Evolutionary conservation across 2,329 filamentous ascomycete species (phyloP).

Genomic region (Blastomyces emzantsi): DNA sequence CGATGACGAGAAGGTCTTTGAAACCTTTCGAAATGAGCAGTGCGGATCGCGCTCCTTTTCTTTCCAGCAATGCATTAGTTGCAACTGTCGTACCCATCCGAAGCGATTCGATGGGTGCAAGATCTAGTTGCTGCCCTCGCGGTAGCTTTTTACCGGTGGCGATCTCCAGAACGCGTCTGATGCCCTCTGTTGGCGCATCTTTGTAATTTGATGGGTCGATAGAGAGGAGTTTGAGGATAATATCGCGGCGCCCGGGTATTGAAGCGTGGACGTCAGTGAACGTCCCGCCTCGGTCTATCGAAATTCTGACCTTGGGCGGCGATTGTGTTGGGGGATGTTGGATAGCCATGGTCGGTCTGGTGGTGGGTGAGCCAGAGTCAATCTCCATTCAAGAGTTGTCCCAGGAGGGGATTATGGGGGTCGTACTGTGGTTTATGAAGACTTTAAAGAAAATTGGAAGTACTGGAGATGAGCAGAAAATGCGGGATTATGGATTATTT

Average conservation of each 20-base stretch:
- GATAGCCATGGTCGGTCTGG: background rate
- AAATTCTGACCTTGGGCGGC: constrained; percentile 12
- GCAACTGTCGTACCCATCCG: constrained; percentile 93
- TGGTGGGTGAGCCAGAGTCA: background rate
- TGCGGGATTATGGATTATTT: background rate
- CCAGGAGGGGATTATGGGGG: background rate
- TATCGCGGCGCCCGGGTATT: constrained; percentile 19
- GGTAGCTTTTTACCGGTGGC: constrained; percentile 30
- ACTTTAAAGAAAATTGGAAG: background rate
- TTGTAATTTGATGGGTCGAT: constrained; percentile 24
- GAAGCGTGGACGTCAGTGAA: constrained; percentile 25
- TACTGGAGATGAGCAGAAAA: background rate
- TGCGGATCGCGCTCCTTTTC: constrained; percentile 81
- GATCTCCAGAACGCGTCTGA: constrained; percentile 62
- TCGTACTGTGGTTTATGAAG: background rate
- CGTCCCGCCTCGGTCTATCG: constrained; percentile 35
- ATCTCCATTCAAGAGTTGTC: background rate
- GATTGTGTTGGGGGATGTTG: background rate
- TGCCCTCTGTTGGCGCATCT: constrained; percentile 62
- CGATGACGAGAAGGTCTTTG: constrained; percentile 76
- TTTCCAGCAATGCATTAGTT: constrained; percentile 79
- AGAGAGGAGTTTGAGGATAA: constrained; percentile 27
- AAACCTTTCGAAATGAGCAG: constrained; percentile 83
- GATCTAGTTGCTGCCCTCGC: constrained; percentile 28
- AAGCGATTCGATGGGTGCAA: constrained; percentile 44